Base-by-base conservation (phyloP, 192 early-diverging fungal species). In the Coemansia sp. region DNA sequence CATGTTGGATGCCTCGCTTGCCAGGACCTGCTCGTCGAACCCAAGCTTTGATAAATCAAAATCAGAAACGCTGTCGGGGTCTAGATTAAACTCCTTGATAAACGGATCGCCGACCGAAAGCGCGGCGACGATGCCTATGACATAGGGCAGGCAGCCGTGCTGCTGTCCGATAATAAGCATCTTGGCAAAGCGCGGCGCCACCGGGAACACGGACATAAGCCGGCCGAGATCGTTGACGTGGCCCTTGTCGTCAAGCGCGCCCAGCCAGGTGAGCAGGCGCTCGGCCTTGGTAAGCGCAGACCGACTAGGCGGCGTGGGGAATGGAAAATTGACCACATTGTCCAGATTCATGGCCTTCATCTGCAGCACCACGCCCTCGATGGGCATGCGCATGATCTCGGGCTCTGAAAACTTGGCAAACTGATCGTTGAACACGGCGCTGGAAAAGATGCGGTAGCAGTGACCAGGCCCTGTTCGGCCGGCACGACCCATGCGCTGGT, bases 301-400 rank as follows among this genome's bases (percentile, higher is more conserved):
- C 6, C 84, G 73, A 34, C 86, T 87, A 33, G 97, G 97, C 33
- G 95, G 92, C 8, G 96, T 98, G 6, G 96, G 96, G 83, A 98
- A 99, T 32, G 97, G 97, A 74, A 99, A 99, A 66, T 94, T 94
- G 64, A 88, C 82, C 7, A 99, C 95, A 61, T 93, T 92, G 61
- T 95, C 89, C 64, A 99, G 93, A 62, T 91, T 89, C 96, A 99
- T 99, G 17, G 89, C 79, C 83, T 99, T 99, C 96, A 99, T 98
- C 67, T 93, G 92, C 50, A 99, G 83, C 7, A 98, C 93, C 11
- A 98, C 94, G 51, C 92, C 94, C 74, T 97, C 94, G 54, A 99
- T 96, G 3, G 97, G 95, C 82, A 96, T 91, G 48, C 92, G 85
- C 73, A 93, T 75, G 60, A 99, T 96, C 75, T 99, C 96, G 11